Base-by-base conservation (phyloP, 2,329 filamentous ascomycete genomes). In the Triangularia verruculosa region DNA sequence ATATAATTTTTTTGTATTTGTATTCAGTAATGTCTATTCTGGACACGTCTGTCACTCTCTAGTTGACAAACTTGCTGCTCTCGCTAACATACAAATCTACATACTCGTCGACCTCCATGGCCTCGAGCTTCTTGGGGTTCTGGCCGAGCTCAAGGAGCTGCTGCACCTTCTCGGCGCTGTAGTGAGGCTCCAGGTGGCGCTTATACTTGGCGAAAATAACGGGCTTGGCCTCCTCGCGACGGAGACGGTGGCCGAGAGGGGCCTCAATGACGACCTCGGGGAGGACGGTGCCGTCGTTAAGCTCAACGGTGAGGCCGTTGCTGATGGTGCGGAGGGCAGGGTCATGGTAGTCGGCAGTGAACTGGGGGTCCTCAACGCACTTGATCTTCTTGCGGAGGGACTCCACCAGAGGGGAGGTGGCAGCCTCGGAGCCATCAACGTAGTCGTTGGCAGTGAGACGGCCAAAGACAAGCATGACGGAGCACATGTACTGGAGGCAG, bases 401-500 rank as follows among this genome's bases (percentile, higher is more conserved):
- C 80, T 98, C 95, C 66, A 99, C 89, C 53, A 97, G 87, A 63
- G 88, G 86, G 20, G 92, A 96, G 63, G 90, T 94, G 67, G 95
- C 95, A 58, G 95, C 94, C 82, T 98, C 94, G 71, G 89, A 86
- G 72, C 91, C 92, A 76, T 99, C 95, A 55, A 88, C 88, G 83
- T 99, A 99, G 82, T 99, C 95, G 69, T 85, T 91, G 58, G 95
- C 94, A 72, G 93, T 91, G 67, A 99, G 90, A 70, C 95, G 93
- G 78, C 95, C 92, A 79, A 94, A 98, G 70, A 90, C 89, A 70
- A 99, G 89, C 93, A 98, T 98, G 73, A 92, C 93, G 68, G 93
- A 84, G 75, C 92, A 91, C 95, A 99, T 99, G 87, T 99, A 99
- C 83, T 98, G 95, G 71, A 99, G 94, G 82, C 95, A 99, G 86